Evolutionary conservation across 257 asterid species (phyloP).

Genomic region (Solanum commersonii): DNA sequence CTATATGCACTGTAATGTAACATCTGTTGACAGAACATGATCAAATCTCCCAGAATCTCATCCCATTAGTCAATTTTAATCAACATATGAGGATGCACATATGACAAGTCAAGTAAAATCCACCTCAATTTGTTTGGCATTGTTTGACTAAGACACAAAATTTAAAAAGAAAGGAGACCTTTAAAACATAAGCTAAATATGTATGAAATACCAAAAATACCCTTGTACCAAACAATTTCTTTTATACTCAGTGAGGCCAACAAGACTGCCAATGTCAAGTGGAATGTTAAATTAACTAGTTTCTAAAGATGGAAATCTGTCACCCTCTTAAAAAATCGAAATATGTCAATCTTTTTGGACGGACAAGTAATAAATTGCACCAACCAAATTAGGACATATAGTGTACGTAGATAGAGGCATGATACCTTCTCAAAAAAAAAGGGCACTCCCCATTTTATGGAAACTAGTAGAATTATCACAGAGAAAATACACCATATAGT

Average conservation of each 20-base stretch:
- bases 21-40: background rate
- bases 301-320: background rate
- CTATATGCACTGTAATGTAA: background rate
- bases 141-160: background rate
- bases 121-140: background rate
- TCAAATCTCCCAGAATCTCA: background rate
- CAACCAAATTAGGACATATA: background rate
- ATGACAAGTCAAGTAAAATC: background rate
- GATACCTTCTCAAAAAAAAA: slow-evolving; percentile 61
- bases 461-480: slow-evolving; percentile 21
- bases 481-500: slow-evolving; percentile 26
- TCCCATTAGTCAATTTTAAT: background rate
- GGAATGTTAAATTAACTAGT: background rate
- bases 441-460: slow-evolving; percentile 68
- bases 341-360: background rate
- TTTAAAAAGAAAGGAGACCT: background rate
- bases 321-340: background rate
- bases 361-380: background rate
- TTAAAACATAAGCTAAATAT: background rate
- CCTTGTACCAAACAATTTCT: background rate
- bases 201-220: background rate
- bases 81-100: background rate
- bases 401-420: background rate
- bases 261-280: background rate
- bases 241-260: background rate